Percentiles rank a stretch among this genome's conserved stretches.
Conservation (phyloP, 129 eudicot species). For the Heracleum sosnowskyi region DNA sequence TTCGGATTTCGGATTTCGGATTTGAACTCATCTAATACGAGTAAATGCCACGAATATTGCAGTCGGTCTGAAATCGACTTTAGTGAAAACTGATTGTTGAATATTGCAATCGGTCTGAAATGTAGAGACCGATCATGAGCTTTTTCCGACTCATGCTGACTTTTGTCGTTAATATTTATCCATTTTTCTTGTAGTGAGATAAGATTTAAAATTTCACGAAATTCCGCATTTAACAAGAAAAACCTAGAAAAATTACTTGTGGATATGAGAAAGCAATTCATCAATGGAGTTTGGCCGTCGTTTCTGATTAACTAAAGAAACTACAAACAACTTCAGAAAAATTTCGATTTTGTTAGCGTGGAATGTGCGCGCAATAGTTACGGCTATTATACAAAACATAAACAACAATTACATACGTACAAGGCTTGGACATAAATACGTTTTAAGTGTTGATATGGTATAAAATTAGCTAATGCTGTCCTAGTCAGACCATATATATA, state of each 20-base stretch:
- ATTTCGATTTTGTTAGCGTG: not conserved
- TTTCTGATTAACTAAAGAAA: not conserved
- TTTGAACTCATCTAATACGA: too few relatives aligned
- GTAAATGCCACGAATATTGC: too few relatives aligned
- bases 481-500: slow-evolving; percentile 28
- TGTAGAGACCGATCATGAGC: too few relatives aligned
- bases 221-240: too few relatives aligned
- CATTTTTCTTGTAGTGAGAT: too few relatives aligned
- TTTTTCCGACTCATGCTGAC: too few relatives aligned
- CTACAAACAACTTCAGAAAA: not conserved
- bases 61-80: too few relatives aligned
- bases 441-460: not conserved
- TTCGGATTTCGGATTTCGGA: not conserved
- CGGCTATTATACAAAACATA: too few relatives aligned
- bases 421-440: not conserved
- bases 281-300: not conserved
- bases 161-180: too few relatives aligned
- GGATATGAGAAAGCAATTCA: not conserved
- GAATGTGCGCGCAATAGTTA: not conserved
- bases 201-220: too few relatives aligned
- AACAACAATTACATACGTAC: not conserved
- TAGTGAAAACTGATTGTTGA: too few relatives aligned
- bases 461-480: slow-evolving; percentile 21
- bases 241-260: not conserved
- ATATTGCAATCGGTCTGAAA: too few relatives aligned